Conservation (phyloP, 768 basidiomycete genomes). For the Artomyces pyxidatus region DNA sequence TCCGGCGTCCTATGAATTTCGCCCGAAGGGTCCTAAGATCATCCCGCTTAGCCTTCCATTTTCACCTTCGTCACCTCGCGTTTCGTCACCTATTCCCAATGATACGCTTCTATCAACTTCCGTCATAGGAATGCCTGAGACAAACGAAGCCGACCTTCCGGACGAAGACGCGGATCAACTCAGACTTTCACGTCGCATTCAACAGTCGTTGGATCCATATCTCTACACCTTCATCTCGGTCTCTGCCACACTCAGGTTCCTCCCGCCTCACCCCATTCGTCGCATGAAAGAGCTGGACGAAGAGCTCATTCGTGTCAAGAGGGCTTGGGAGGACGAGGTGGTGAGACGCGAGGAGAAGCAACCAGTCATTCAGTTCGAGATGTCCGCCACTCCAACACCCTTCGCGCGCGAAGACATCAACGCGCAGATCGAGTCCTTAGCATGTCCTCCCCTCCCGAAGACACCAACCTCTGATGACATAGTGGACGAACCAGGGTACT, state of each 20-base stretch:
- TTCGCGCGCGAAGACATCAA: constrained; percentile 41
- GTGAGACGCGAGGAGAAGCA: constrained; percentile 65
- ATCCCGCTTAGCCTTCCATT: not conserved
- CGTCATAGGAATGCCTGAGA: not conserved
- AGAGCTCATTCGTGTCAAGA: constrained; percentile 58
- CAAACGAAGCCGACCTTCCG: constrained; percentile 31
- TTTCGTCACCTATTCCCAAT: not conserved
- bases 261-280: constrained; percentile 81
- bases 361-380: constrained; percentile 16
- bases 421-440: constrained; percentile 55
- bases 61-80: not conserved
- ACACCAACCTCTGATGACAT: constrained; percentile 30
- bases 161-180: constrained; percentile 67
- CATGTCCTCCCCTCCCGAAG: constrained; percentile 27
- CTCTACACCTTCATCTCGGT: constrained; percentile 84
- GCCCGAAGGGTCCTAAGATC: constrained; percentile 1
- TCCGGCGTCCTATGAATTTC: constrained; percentile 30
- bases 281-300: constrained; percentile 87
- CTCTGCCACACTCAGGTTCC: constrained; percentile 86
- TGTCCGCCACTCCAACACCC: constrained; percentile 13
- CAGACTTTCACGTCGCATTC: constrained; percentile 67
- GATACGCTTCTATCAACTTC: not conserved
- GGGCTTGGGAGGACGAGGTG: constrained; percentile 83
- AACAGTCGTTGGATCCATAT: constrained; percentile 79
- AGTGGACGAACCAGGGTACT: constrained; percentile 30